Base-by-base conservation (phyloP, 2,329 filamentous ascomycete species). In the Lasiodiplodia sp. region DNA sequence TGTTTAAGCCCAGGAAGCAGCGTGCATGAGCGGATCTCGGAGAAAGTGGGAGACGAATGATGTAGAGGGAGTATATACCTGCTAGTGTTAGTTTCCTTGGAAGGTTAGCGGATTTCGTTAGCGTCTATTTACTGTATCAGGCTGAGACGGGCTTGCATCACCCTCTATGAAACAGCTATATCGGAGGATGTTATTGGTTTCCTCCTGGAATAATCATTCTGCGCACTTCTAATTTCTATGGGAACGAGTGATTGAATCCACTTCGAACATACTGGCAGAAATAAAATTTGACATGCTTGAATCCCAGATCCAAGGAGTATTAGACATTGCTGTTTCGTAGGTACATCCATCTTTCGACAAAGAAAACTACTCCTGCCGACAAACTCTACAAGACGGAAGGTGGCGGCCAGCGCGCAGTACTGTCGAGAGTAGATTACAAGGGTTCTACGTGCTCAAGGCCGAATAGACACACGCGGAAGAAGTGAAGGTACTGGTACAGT, bases 1-100 rank as follows among this genome's bases (percentile, higher is more conserved):
- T 68, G 40, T 77, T 77, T 34, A 73, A 70, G 23, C 40, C 51
- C 40, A 49, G 65, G 65, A 38, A n/a, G 18, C 8, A 3, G n/a
- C 21, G 63, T 6, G 16, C n/a, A 5, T 64, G 31, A 38, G 28
- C 5, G 21, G 23, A n/a, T 3, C 2, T 47, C 8, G 51, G n/a
- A 18, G 16, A 18, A 10, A n/a, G 8, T 37, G 4, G 52, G 25
- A 31, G 25, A 4, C 31, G 1, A 8, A 2, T 31, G 31, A 34
- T 1, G 8, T 2, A 34, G 31, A 34, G 8, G 31, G 31, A 10
- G 31, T 34, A 34, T 34, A 10, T 34, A 34, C 31, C 31, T 34
- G 31, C 31, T 34, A 34, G 8, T 34, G 31, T 34, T 34, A 34
- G 31, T 34, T 34, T 34, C 31, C 31, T 34, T 34, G 6, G 31